These are phyloP conservation scores for Solanum aculeatissimum DNA, from an alignment of 305 asterid species.

Conservation along the genomic window DNA sequence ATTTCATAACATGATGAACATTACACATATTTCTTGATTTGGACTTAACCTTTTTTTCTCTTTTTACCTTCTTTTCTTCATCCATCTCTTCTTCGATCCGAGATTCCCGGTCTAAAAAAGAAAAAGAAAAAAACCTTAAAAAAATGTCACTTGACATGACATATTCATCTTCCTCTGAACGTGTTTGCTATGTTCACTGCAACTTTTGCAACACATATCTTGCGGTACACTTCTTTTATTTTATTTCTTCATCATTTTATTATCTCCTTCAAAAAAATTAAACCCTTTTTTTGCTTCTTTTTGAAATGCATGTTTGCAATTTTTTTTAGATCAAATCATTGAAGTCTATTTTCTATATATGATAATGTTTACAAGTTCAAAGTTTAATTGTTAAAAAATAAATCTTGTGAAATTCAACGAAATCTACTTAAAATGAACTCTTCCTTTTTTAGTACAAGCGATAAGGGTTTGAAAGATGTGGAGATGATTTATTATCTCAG, in stretches of 20 bases:
- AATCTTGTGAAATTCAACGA: not conserved
- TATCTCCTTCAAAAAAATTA: no score
- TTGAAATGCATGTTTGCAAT: not conserved
- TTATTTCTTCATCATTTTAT: not conserved
- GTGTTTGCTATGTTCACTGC: conserved; percentile 84
- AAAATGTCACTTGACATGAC: conserved; percentile 55
- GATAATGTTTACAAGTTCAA: not conserved
- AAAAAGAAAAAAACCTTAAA: not conserved
- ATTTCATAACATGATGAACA: not conserved
- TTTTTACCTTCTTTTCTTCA: not conserved
- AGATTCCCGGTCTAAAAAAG: not conserved
- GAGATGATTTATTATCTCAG: not conserved
- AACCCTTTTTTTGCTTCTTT: not conserved
- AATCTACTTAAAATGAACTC: not conserved
- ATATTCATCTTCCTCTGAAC: conserved; percentile 28
- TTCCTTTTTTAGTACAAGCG: not conserved
- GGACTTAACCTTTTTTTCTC: not conserved
- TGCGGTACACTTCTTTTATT: conserved; percentile 48
- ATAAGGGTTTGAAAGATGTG: not conserved
- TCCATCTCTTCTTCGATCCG: conserved; percentile 6
- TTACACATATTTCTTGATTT: conserved; percentile 19
- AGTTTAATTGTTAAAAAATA: not conserved
- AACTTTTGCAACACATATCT: conserved; percentile 80
- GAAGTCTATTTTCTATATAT: not conserved
- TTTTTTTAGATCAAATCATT: not conserved